These are phyloP conservation scores for Pisolithus tinctorius DNA, from an alignment of 768 basidiomycete species.

Conservation along the genomic window DNA sequence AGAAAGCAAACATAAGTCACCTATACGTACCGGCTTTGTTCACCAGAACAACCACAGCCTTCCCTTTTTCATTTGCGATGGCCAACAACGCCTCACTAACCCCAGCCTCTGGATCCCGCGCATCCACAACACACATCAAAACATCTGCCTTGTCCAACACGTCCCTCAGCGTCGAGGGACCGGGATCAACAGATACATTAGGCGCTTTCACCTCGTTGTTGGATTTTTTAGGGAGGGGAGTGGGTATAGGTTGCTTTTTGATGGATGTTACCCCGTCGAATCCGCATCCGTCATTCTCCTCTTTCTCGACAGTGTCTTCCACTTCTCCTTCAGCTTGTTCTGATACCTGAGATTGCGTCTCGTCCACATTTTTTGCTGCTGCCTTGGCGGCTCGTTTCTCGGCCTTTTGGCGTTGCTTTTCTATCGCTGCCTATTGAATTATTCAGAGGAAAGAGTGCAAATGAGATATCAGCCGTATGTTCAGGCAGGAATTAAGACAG, in stretches of 20 bases:
- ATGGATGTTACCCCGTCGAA: slow-evolving; percentile 35
- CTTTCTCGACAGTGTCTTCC: slow-evolving; percentile 20
- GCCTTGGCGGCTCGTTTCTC: slow-evolving; percentile 45
- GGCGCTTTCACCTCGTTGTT: slow-evolving; percentile 5
- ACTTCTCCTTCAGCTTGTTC: slow-evolving; percentile 21
- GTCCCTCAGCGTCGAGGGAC: slow-evolving; percentile 21
- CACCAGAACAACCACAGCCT: slow-evolving; percentile 58
- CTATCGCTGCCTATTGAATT: slow-evolving; percentile 61
- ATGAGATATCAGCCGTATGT: not conserved
- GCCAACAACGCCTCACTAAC: slow-evolving; percentile 58
- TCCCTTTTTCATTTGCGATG: slow-evolving; percentile 34
- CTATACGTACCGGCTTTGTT: slow-evolving; percentile 76
- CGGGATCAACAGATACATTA: slow-evolving; percentile 18
- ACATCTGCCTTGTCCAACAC: slow-evolving; percentile 77
- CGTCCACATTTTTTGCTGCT: slow-evolving; percentile 14
- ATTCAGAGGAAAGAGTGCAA: not conserved
- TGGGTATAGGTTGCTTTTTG: slow-evolving; percentile 1
- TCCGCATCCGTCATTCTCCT: slow-evolving; percentile 21
- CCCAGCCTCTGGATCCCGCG: slow-evolving; percentile 71
- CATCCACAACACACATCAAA: slow-evolving; percentile 75
- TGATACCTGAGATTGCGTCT: slow-evolving; percentile 19
- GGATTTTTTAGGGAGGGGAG: not conserved
- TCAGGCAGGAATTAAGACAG: not conserved
- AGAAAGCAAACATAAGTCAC: not conserved
- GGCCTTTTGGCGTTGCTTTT: slow-evolving; percentile 61